These are phyloP conservation scores for Lasiosphaeria hispida DNA, from an alignment of 495 filamentous ascomycete species.

Conservation along the genomic window DNA sequence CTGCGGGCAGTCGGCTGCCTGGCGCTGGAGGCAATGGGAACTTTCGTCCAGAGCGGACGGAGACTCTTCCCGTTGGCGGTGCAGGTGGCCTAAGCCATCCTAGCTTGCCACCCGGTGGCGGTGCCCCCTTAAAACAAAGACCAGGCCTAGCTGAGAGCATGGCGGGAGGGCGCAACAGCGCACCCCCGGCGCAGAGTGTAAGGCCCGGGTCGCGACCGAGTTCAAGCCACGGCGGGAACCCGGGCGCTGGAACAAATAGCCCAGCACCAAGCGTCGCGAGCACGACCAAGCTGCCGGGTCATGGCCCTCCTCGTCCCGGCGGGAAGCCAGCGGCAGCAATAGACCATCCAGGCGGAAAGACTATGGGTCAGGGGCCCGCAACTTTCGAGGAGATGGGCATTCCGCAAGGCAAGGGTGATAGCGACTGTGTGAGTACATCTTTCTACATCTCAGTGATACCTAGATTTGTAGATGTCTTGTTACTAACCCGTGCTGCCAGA, in stretches of 20 bases:
- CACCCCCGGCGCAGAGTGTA: conserved; percentile 29
- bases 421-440: conserved; percentile 76
- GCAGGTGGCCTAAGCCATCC: no score
- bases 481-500: conserved; percentile 15
- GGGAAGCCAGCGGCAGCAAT: not conserved
- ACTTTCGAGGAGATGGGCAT: conserved; percentile 99
- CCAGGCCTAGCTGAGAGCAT: conserved; percentile 25
- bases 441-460: conserved; percentile 15
- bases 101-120: conserved; percentile 9
- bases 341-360: conserved; percentile 39
- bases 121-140: conserved; percentile 21
- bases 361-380: conserved; percentile 78
- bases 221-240: conserved; percentile 24
- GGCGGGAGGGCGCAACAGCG: conserved; percentile 28
- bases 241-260: conserved; percentile 27
- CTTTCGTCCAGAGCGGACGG: conserved; percentile 27
- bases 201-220: conserved; percentile 8
- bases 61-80: conserved; percentile 22
- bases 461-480: not conserved
- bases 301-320: conserved; percentile 6
- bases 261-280: conserved; percentile 31
- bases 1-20: conserved; percentile 7
- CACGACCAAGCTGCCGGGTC: conserved; percentile 18
- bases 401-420: conserved; percentile 70
- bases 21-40: conserved; percentile 12